A percentile compares a stretch with the other conserved stretches of the same genome.
Evolutionary conservation across 768 basidiomycete genomes (phyloP).

Genomic region (Russula sp.): DNA sequence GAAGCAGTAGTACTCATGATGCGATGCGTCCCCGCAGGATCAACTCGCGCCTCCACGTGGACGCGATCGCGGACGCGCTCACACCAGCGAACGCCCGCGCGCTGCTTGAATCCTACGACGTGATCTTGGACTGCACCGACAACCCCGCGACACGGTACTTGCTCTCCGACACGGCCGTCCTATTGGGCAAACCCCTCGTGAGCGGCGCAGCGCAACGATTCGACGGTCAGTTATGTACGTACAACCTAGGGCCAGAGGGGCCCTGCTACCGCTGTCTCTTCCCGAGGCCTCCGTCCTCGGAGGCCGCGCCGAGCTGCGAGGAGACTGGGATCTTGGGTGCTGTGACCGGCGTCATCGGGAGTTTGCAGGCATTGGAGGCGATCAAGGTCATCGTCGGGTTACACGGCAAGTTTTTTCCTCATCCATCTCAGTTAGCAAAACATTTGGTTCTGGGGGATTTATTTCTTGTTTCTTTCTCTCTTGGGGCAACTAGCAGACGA

Average conservation of each 20-base stretch:
- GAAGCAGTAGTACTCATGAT: neutral
- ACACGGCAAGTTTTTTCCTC: constrained; percentile 49
- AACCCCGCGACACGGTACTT: constrained; percentile 91
- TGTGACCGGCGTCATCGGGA: constrained; percentile 88
- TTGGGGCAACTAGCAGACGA: constrained; percentile 42
- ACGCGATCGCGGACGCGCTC: constrained; percentile 54
- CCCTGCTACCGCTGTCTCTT: constrained; percentile 96
- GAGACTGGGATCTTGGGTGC: constrained; percentile 86
- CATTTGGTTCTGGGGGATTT: too few relatives aligned
- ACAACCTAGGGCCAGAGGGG: constrained; percentile 63
- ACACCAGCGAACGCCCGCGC: constrained; percentile 59
- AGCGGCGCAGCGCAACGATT: constrained; percentile 89
- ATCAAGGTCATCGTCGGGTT: constrained; percentile 73
- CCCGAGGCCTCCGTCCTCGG: constrained; percentile 64
- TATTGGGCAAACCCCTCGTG: constrained; percentile 75
- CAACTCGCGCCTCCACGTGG: constrained; percentile 66
- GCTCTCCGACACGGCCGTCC: constrained; percentile 80
- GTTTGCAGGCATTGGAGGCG: constrained; percentile 83
- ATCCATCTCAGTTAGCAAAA: too few relatives aligned
- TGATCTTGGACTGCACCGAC: constrained; percentile 93
- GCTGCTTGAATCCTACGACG: constrained; percentile 60
- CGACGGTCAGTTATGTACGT: constrained; percentile 77
- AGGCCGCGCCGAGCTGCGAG: constrained; percentile 72
- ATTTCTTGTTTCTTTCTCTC: too few relatives aligned
- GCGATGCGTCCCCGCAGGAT: constrained; percentile 47